Evolutionary conservation across 345 rosid species (phyloP), one percentile per base, ranked within the genome.

Genomic region (Mercurialis annua): DNA sequence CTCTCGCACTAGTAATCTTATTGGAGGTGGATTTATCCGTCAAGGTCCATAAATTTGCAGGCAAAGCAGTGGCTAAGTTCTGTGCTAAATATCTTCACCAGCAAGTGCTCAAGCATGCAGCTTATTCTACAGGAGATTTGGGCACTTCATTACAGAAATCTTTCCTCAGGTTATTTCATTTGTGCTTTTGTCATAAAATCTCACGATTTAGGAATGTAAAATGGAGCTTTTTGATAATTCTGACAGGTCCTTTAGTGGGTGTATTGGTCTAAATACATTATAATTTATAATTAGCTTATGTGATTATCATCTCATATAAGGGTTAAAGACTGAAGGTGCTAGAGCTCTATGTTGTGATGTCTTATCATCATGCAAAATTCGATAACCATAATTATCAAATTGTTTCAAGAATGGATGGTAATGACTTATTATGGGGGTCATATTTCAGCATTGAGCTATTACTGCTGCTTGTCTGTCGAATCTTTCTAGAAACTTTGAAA

Each of bases 71-170:
- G 64, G 86, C 98, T 21, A 90, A 87, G 75, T 92, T 92, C 76
- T 92, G 96, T 65, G 92, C 95, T 66, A 92, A 90, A 82, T 92
- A 63, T 84, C 87, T 92, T 75, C 98, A 92, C 68, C 88, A 76
- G 70, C 95, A 92, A 77, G 90, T 92, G 70, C 85, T 85, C 67
- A 86, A 81, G 77, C 54, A 82, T 44, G 91, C 77, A 42, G 88
- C 85, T 34, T 90, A 83, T 79, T 67, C 78, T 16, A 79, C 85
- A 76, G 98, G 96, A 54, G 95, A 92, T 64, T 70, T 86, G 38
- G 87, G 80, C 64, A 77, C 81, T 69, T 77, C 96, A 24, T 78
- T 85, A 59, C 89, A 86, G 79, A 86, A 76, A 77, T 81, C 98
- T 7, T 92, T 92, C 77, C 83, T 90, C 85, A 90, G 98, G 98